Percentiles rank a stretch among this genome's conserved stretches.
These are phyloP conservation scores for Ehretia macrophylla DNA, from an alignment of 257 asterid species.

Conservation along the genomic window DNA sequence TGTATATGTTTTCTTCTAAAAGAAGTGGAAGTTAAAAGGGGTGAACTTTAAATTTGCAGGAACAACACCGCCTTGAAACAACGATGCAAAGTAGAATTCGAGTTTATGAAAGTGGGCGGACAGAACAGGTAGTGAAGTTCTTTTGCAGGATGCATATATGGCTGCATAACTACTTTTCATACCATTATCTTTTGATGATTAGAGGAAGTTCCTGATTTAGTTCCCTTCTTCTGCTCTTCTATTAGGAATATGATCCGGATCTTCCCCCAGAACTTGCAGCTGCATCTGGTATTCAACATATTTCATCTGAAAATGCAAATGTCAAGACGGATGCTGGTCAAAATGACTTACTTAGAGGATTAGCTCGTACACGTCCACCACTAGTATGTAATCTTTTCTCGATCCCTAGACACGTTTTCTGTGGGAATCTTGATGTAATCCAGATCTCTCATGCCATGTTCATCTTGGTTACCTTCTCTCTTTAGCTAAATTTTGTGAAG, in stretches of 20 bases:
- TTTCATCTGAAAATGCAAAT: slow-evolving; percentile 49
- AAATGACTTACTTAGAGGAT: slow-evolving; percentile 51
- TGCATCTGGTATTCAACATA: slow-evolving; percentile 69
- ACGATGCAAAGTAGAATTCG: slow-evolving; percentile 96
- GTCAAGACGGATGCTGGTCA: slow-evolving; percentile 53
- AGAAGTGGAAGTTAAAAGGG: slow-evolving; percentile 22
- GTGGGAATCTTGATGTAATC: no score
- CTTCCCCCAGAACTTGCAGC: slow-evolving; percentile 99
- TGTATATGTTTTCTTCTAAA: slow-evolving; percentile 3
- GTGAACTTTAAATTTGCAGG: slow-evolving; percentile 47
- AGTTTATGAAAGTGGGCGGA: slow-evolving; percentile 89
- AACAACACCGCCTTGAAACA: slow-evolving; percentile 86
- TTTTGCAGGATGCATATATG: background rate
- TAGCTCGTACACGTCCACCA: slow-evolving; percentile 50
- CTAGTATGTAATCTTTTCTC: slow-evolving; percentile 37
- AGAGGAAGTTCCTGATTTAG: slow-evolving; percentile 1
- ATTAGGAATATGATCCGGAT: slow-evolving; percentile 92
- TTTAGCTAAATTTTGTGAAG: no score
- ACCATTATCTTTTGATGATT: background rate
- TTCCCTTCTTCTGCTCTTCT: slow-evolving; percentile 10
- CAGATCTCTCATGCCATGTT: no score
- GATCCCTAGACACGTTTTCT: no score
- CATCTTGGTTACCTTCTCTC: background rate
- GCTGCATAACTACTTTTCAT: background rate
- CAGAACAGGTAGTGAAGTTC: slow-evolving; percentile 69